phyloP scores from a whole-genome alignment of 1,139 yeast genomes.

The Saccharomyces hybrid region DNA sequence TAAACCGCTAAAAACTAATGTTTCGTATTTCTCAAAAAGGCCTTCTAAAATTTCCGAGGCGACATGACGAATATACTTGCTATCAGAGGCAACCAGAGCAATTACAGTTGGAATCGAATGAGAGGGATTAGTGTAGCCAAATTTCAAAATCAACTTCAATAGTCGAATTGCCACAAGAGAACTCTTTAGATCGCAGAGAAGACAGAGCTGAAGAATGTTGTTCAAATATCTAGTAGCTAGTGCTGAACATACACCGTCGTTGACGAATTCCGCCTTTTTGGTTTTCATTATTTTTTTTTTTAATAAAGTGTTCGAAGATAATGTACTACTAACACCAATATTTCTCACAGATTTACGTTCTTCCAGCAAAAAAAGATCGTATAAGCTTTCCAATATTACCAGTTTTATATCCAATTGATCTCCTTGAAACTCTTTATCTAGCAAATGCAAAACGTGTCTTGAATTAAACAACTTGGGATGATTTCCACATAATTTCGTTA shows the following conservation, averaged over 20 bases:
- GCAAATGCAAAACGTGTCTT: constrained; percentile 42
- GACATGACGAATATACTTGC: constrained; percentile 37
- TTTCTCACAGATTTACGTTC: constrained; percentile 41
- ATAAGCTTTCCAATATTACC: constrained; percentile 48
- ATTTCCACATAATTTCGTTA: constrained; percentile 50
- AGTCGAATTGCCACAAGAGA: constrained; percentile 48
- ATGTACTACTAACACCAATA: constrained; percentile 32
- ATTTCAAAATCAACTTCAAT: constrained; percentile 46
- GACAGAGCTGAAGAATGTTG: constrained; percentile 43
- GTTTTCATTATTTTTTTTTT: constrained; percentile 32
- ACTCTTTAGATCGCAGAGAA: constrained; percentile 39
- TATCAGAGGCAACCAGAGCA: constrained; percentile 56
- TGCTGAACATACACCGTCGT: constrained; percentile 68
- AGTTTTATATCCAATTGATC: constrained; percentile 37
- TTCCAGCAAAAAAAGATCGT: constrained; percentile 47
- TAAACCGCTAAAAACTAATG: constrained; percentile 59
- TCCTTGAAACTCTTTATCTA: constrained; percentile 45
- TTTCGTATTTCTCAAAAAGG: constrained; percentile 59
- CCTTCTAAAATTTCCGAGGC: constrained; percentile 50
- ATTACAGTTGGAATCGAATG: constrained; percentile 59
- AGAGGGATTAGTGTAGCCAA: constrained; percentile 73
- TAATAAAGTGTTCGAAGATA: constrained; percentile 15
- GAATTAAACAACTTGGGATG: constrained; percentile 59
- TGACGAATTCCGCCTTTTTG: constrained; percentile 34
- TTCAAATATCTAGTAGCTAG: constrained; percentile 56